Base-by-base conservation (phyloP, 208 protist genomes). In the Leptomonas pyrrhocoris region DNA sequence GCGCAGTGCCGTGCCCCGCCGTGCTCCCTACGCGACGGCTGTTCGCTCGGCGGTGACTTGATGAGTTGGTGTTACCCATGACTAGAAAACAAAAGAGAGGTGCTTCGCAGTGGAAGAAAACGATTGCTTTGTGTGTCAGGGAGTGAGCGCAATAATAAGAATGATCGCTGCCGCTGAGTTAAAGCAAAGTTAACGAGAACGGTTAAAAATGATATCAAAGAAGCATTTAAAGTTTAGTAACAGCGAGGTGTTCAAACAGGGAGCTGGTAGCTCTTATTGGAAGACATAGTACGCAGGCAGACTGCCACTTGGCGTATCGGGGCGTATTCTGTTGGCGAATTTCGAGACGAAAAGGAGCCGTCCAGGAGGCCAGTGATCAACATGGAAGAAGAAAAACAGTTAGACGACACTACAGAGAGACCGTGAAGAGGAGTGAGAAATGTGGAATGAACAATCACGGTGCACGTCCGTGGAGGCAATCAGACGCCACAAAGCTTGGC, bases 271-370 rank as follows among this genome's bases (percentile, higher is more conserved):
- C 43, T 27, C 28, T 53, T 62, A 15, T 30, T 16, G 34, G 9
- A 53, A 30, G 43, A 53, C 58, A 53, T 53, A 64, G 27, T 49
- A 25, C 43, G 28, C 43, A 53, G 18, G 28, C 43, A 23, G 15
- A 21, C 43, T 53, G 28, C 18, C 53, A 27, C 0, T 25, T 53
- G 58, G 12, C 38, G 25, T 27, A 42, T 18, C 53, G 43, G 12
- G 43, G 58, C 34, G 54, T 59, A 27, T 45, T 28, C 54, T 59
- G 11, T 43, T 56, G 51, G n/a, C n/a, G n/a, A n/a, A n/a, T n/a
- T n/a, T n/a, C n/a, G n/a, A n/a, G n/a, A n/a, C n/a, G n/a, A n/a
- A n/a, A n/a, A n/a, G n/a, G n/a, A n/a, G n/a, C n/a, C n/a, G n/a
- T n/a, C n/a, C n/a, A n/a, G n/a, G n/a, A n/a, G n/a, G n/a, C n/a